phyloP scores from a whole-genome alignment of 805 yeast species.

The Metschnikowia baotianmanensis region DNA sequence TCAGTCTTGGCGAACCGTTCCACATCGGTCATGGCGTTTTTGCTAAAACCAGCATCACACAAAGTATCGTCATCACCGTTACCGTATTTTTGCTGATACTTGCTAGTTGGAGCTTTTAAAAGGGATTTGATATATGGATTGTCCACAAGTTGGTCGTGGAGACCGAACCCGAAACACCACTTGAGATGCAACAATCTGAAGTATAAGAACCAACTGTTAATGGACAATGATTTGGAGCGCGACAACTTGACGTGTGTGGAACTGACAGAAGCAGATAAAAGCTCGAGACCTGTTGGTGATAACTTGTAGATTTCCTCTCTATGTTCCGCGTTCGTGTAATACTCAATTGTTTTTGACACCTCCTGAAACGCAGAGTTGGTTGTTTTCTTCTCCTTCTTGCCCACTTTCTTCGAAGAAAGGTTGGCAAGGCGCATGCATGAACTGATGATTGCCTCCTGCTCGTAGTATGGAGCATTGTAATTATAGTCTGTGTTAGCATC shows the following conservation, averaged over 20 bases:
- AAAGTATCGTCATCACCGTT: constrained; percentile 5
- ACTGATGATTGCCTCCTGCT: constrained; percentile 45
- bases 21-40: constrained; percentile 15
- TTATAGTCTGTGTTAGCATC: constrained; percentile 44
- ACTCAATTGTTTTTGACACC: constrained; percentile 47
- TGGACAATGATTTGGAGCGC: constrained; percentile 44
- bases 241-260: constrained; percentile 42
- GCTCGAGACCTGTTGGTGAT: constrained; percentile 35
- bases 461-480: constrained; percentile 50
- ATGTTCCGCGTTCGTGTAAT: constrained; percentile 33
- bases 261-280: constrained; percentile 29
- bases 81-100: constrained; percentile 18
- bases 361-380: constrained; percentile 61
- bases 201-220: constrained; percentile 51
- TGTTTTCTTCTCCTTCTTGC: constrained; percentile 62
- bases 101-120: constrained; percentile 33
- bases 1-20: constrained; percentile 22
- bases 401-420: constrained; percentile 53
- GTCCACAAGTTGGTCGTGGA: constrained; percentile 46
- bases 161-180: constrained; percentile 52
- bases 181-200: constrained; percentile 47
- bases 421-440: constrained; percentile 44
- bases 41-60: constrained; percentile 10
- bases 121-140: constrained; percentile 35
- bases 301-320: constrained; percentile 36